phyloP scores from a whole-genome alignment of 179 eudicot species.

The Gypsophila paniculata region DNA sequence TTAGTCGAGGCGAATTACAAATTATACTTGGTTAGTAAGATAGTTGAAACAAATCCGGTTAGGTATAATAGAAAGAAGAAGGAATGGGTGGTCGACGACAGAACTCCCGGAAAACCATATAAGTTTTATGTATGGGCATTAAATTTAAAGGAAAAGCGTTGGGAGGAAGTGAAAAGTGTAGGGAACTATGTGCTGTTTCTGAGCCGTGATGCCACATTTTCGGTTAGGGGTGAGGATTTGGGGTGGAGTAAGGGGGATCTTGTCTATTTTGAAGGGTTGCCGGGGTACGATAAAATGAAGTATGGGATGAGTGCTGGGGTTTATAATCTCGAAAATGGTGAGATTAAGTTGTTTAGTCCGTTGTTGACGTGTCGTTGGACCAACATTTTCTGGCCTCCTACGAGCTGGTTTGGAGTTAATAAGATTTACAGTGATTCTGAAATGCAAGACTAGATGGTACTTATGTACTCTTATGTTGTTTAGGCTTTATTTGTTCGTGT shows the following conservation, averaged over 20 bases:
- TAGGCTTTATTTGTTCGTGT: not conserved
- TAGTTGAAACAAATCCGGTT: slow-evolving; percentile 8
- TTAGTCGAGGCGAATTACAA: slow-evolving; percentile 19
- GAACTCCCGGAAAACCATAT: slow-evolving; percentile 15
- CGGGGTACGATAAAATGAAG: slow-evolving; percentile 28
- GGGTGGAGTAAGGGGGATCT: slow-evolving; percentile 28
- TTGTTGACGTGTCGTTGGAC: slow-evolving; percentile 7
- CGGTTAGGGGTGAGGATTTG: slow-evolving; percentile 26
- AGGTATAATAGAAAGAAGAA: slow-evolving; percentile 22
- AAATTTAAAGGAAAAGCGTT: slow-evolving; percentile 17
- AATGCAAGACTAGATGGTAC: slow-evolving; percentile 11
- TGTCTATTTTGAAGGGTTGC: slow-evolving; percentile 31
- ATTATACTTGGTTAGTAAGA: slow-evolving; percentile 22
- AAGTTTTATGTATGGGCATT: slow-evolving; percentile 18
- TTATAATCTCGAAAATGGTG: slow-evolving; percentile 20
- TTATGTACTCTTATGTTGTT: not conserved
- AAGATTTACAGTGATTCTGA: slow-evolving; percentile 16
- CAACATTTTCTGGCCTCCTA: slow-evolving; percentile 25
- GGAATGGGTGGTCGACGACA: slow-evolving; percentile 24
- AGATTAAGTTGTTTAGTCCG: slow-evolving; percentile 13
- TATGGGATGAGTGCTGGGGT: slow-evolving; percentile 32
- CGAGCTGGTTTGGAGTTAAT: slow-evolving; percentile 19
- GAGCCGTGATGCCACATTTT: slow-evolving; percentile 24
- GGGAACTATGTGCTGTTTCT: slow-evolving; percentile 30
- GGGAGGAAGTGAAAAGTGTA: too few relatives aligned